Conservation (phyloP, 2,329 filamentous ascomycete genomes). For the Ascochyta pisi region DNA sequence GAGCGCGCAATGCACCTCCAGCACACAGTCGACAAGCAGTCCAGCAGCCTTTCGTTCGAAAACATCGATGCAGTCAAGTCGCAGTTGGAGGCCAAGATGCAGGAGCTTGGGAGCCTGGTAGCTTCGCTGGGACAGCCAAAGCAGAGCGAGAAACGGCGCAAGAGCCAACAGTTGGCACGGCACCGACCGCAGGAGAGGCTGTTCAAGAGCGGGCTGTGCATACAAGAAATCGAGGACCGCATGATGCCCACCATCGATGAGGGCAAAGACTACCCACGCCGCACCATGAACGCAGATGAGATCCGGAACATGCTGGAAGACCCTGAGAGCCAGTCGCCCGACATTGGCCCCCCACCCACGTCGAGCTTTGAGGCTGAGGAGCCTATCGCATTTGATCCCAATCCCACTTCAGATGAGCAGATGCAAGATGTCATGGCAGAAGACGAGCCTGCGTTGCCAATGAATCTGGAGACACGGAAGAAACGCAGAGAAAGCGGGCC, state of each 20-base stretch:
- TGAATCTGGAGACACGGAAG: conserved; percentile 60
- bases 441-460: conserved; percentile 48
- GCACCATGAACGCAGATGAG: conserved; percentile 70
- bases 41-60: conserved; percentile 66
- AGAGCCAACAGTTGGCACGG: conserved; percentile 60
- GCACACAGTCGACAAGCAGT: conserved; percentile 69
- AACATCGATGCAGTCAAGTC: conserved; percentile 73
- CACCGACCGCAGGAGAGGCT: conserved; percentile 61
- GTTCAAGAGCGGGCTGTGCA: conserved; percentile 58
- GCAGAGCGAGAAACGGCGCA: conserved; percentile 31
- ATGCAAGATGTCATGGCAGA: conserved; percentile 44
- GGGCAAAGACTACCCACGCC: conserved; percentile 70
- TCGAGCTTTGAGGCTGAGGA: conserved; percentile 60
- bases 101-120: conserved; percentile 72
- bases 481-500: conserved; percentile 60
- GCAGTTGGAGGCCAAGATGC: conserved; percentile 74
- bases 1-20: conserved; percentile 74
- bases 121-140: conserved; percentile 64
- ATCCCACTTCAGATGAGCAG: conserved; percentile 29
- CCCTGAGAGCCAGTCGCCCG: conserved; percentile 66
- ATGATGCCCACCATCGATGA: conserved; percentile 73
- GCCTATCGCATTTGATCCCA: conserved; percentile 54
- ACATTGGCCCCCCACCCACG: conserved; percentile 67
- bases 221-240: conserved; percentile 57
- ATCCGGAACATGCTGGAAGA: conserved; percentile 63